Evolutionary conservation across 192 early-diverging fungal genomes (phyloP).

Genomic region (Backusella luteola): DNA sequence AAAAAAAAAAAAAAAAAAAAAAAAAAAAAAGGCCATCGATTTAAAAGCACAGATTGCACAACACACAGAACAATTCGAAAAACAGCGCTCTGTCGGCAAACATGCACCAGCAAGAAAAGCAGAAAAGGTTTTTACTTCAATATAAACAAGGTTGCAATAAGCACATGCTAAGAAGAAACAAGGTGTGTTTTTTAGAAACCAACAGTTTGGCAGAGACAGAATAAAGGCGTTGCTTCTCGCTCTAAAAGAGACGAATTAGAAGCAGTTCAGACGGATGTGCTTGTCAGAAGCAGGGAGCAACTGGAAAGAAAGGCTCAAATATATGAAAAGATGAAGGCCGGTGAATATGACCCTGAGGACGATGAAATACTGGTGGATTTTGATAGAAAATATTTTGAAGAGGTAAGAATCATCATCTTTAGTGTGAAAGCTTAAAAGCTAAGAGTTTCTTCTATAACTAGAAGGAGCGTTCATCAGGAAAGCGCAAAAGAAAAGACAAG

Average conservation of each 20-base stretch:
- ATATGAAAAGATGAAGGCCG: constrained; percentile 44
- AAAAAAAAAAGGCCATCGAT: constrained; percentile 3
- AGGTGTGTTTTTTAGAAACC: constrained; percentile 36
- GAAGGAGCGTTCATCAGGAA: constrained; percentile 11
- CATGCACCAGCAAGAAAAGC: constrained; percentile 6
- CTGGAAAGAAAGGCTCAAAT: constrained; percentile 63
- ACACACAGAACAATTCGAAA: constrained; percentile 16
- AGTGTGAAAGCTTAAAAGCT: background rate
- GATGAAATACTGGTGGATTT: constrained; percentile 59
- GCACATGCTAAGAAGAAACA: background rate
- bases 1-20: no score
- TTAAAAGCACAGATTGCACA: constrained; percentile 20
- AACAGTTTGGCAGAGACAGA: constrained; percentile 48
- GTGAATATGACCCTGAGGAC: constrained; percentile 11
- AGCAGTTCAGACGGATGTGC: constrained; percentile 19
- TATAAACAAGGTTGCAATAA: background rate
- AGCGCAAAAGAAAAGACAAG: background rate
- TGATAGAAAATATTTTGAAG: constrained; percentile 40
- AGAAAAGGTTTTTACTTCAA: constrained; percentile 2
- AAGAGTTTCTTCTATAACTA: background rate
- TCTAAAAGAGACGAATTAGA: constrained; percentile 32
- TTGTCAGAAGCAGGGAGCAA: constrained; percentile 42
- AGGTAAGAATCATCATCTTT: background rate
- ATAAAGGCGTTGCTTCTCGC: constrained; percentile 48
- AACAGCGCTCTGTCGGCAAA: constrained; percentile 6